Percentiles rank a stretch among this genome's conserved stretches.
phyloP scores from a whole-genome alignment of 2,329 filamentous ascomycete genomes.

The Aspergillus candidus region DNA sequence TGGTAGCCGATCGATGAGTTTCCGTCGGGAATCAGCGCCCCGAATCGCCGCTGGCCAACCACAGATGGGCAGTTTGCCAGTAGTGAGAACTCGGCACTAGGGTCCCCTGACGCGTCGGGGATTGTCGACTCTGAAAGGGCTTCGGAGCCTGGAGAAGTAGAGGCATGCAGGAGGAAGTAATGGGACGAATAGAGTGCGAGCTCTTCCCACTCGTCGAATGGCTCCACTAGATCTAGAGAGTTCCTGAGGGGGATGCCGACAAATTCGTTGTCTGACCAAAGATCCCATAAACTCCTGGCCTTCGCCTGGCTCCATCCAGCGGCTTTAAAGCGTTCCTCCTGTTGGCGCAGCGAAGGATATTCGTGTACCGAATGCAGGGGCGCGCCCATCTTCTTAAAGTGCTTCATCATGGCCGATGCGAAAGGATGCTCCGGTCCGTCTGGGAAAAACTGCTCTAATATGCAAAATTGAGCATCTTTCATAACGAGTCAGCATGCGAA shows the following conservation, averaged over 20 bases:
- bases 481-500: slow-evolving; percentile 3
- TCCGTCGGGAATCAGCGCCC: slow-evolving; percentile 44
- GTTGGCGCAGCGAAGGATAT: slow-evolving; percentile 62
- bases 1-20: slow-evolving; percentile 31
- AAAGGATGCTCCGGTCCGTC: slow-evolving; percentile 75
- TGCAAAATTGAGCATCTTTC: slow-evolving; percentile 65
- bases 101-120: background rate
- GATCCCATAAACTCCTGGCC: slow-evolving; percentile 69
- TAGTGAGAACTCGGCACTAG: slow-evolving; percentile 15
- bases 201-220: slow-evolving; percentile 96
- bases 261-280: slow-evolving; percentile 68
- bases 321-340: slow-evolving; percentile 60
- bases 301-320: slow-evolving; percentile 63
- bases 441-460: slow-evolving; percentile 81
- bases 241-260: slow-evolving; percentile 55
- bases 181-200: slow-evolving; percentile 79
- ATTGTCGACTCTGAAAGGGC: background rate
- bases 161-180: slow-evolving; percentile 71
- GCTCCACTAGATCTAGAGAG: slow-evolving; percentile 64
- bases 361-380: slow-evolving; percentile 66
- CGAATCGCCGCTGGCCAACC: slow-evolving; percentile 55
- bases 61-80: slow-evolving; percentile 25
- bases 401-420: slow-evolving; percentile 74
- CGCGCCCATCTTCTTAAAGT: slow-evolving; percentile 75
- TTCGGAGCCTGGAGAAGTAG: slow-evolving; percentile 23